Base-by-base conservation (phyloP, 1,284 basidiomycete species). In the Apiotrichum domesticum region DNA sequence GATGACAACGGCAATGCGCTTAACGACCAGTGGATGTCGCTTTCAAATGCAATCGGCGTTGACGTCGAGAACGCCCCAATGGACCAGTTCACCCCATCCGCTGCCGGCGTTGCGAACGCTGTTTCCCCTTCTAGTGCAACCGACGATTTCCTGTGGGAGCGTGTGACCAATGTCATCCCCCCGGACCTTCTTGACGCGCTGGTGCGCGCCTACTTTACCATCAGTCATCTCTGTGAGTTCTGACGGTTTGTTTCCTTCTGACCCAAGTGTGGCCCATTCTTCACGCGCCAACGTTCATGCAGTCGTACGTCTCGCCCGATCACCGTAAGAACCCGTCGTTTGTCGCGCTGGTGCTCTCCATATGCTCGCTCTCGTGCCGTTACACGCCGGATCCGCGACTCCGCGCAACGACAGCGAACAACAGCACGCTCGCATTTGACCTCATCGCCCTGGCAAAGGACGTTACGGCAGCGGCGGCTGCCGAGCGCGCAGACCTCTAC, bases 181-280 rank as follows among this genome's bases (percentile, higher is more conserved):
- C 55, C 63, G 39, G 63, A 68, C 32, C 64, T 70, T 4, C 39
- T 56, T n/a, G 54, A 56, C 50, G 65, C 60, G 21, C 49, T 69
- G 11, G 62, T 69, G 13, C 63, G 64, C 29, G 63, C 63, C 11
- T 70, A 70, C 61, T 70, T 70, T 51, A 70, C 68, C 9, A 68
- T 68, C 41, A 65, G 63, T 39, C 64, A 70, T 29, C 58, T 70
- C 13, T 51, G 66, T 68, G 47, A 63, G 66, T 63, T 4, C 13
- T 8, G 37, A 8, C 37, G 9, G 29, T 3, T 21, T 13, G 9
- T n/a, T 11, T 35, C 8, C 10, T 47, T 45, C 39, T 11, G 13
- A 21, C 14, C 50, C 58, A 53, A 68, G 65, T 70, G 13, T 70
- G 66, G 66, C 68, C 68, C 6, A 67, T 70, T 39, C 57, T 70